These are phyloP conservation scores for Fraxinus angustifolia DNA, from an alignment of 305 asterid genomes.

Conservation along the genomic window DNA sequence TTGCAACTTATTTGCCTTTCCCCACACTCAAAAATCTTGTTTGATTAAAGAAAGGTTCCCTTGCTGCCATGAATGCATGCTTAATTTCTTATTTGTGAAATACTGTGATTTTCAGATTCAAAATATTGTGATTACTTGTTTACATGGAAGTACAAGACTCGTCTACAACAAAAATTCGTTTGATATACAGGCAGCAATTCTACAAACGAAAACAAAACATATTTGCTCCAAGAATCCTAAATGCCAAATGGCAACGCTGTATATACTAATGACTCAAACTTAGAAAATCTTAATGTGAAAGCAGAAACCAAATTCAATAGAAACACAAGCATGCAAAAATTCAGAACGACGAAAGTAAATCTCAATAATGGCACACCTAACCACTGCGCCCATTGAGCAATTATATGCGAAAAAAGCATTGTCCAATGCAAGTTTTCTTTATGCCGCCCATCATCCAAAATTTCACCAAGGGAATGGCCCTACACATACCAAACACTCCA, in stretches of 20 bases:
- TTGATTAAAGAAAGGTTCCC: background rate
- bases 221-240: background rate
- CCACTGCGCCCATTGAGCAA: slow-evolving; percentile 98
- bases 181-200: background rate
- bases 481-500: slow-evolving; percentile 11
- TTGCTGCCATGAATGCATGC: background rate
- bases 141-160: background rate
- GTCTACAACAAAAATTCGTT: background rate
- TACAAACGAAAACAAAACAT: background rate
- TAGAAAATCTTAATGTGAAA: background rate
- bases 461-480: slow-evolving; percentile 50
- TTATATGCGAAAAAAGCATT: slow-evolving; percentile 61
- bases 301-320: background rate
- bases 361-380: slow-evolving; percentile 45
- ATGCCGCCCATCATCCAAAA: slow-evolving; percentile 59
- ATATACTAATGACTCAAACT: background rate
- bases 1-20: background rate
- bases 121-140: background rate
- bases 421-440: slow-evolving; percentile 74
- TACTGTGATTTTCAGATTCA: background rate
- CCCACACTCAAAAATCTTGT: background rate
- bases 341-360: background rate
- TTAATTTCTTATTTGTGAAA: background rate
- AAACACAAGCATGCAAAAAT: background rate
- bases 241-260: background rate